phyloP scores from a whole-genome alignment of 805 yeast species.

The Saturnispora silvae region DNA sequence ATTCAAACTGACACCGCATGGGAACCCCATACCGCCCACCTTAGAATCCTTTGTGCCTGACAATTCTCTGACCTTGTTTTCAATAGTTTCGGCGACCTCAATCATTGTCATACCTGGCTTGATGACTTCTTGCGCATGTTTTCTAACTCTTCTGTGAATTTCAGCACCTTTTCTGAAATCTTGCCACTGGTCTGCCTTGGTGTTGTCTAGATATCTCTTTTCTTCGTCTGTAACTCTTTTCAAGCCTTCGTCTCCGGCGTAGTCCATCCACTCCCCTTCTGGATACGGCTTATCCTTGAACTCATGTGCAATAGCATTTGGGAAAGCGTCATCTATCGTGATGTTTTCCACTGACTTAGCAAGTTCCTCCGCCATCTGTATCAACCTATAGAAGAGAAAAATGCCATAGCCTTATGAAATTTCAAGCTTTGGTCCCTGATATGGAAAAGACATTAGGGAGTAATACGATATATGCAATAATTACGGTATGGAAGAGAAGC shows the following conservation, averaged over 20 bases:
- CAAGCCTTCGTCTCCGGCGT: slow-evolving; percentile 51
- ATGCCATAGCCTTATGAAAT: no score
- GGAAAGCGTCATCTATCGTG: slow-evolving; percentile 34
- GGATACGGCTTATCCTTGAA: slow-evolving; percentile 72
- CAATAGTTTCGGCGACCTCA: slow-evolving; percentile 83
- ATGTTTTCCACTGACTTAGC: no score
- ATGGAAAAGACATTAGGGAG: no score
- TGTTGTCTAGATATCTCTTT: slow-evolving; percentile 64
- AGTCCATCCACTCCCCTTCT: slow-evolving; percentile 80
- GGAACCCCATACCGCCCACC: slow-evolving; percentile 90
- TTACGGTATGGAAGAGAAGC: no score
- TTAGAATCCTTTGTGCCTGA: slow-evolving; percentile 48
- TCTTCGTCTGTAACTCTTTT: slow-evolving; percentile 82
- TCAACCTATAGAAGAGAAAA: no score
- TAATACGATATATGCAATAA: no score
- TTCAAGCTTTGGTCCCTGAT: no score
- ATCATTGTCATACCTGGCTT: slow-evolving; percentile 89
- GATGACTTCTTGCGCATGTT: slow-evolving; percentile 59
- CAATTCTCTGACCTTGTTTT: slow-evolving; percentile 68
- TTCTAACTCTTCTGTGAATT: slow-evolving; percentile 84
- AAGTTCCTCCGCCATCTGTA: no score
- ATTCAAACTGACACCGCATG: slow-evolving; percentile 92
- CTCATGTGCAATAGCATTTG: slow-evolving; percentile 44
- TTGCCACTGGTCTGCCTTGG: slow-evolving; percentile 56
- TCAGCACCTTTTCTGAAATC: slow-evolving; percentile 95